Conservation (phyloP, 1,284 basidiomycete genomes). For the Pholiota adiposa region DNA sequence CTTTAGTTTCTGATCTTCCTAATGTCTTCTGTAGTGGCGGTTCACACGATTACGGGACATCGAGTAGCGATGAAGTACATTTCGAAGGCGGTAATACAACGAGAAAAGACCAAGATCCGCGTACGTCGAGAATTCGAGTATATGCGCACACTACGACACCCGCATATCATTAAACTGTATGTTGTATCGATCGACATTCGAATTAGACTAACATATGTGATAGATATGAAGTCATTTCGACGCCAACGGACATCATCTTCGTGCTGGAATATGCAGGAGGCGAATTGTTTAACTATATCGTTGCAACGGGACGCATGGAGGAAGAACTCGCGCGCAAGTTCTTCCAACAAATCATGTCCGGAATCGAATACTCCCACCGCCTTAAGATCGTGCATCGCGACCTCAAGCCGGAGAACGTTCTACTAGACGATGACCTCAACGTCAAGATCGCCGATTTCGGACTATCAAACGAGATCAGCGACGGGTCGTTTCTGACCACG, state of each 20-base stretch:
- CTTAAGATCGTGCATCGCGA: constrained; percentile 96
- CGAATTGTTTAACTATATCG: constrained; percentile 96
- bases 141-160: constrained; percentile 88
- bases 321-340: constrained; percentile 86
- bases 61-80: constrained; percentile 98
- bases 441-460: constrained; percentile 98
- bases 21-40: constrained; percentile 69
- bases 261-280: constrained; percentile 93
- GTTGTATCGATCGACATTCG: constrained; percentile 30
- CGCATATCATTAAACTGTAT: constrained; percentile 96
- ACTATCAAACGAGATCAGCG: constrained; percentile 90
- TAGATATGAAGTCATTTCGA: constrained; percentile 96
- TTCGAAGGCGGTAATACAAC: constrained; percentile 91
- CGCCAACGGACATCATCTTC: constrained; percentile 93
- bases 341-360: constrained; percentile 96
- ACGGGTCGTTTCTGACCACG: constrained; percentile 94
- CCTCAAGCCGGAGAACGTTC: constrained; percentile 92
- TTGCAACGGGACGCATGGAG: constrained; percentile 85
- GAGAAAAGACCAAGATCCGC: constrained; percentile 88
- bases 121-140: constrained; percentile 97
- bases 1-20: constrained; percentile 21
- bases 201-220: constrained; percentile 13
- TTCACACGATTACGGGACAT: constrained; percentile 93
- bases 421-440: constrained; percentile 78
- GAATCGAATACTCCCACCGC: constrained; percentile 93